Base-by-base conservation (phyloP, 2,329 filamentous ascomycete genomes). In the Epichloe sibirici region DNA sequence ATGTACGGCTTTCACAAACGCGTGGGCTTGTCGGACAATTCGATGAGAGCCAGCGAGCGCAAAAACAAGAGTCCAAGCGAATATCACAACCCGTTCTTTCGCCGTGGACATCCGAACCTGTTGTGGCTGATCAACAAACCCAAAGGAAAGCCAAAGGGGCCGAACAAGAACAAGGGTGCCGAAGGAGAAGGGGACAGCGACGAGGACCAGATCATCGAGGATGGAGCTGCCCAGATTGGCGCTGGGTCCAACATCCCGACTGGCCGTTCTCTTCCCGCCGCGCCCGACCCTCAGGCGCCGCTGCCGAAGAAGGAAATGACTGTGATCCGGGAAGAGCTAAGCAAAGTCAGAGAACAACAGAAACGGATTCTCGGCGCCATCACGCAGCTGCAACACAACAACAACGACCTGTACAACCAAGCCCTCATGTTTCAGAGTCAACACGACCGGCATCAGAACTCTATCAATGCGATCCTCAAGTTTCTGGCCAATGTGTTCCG, bases 1-100 rank as follows among this genome's bases (percentile, higher is more conserved):
- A 96, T 96, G 76, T 96, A 95, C 67, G 90, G 95, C 56, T 98
- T 98, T 63, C 93, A 98, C 75, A 98, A 98, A 74, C 85, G 88
- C 43, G 88, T 93, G 4, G 88, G 88, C 4, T 77, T 98, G 17
- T 95, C 90, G 4, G 93, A 98, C 69, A 96, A 96, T 65, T 96
- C 90, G 0, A 94, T 98, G 86, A 87, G 93, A 59, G 90, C 94
- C 5, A 96, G 90, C 65, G 93, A 97, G 71, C 85, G 90, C 56
- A 95, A 96, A 67, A 91, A 91, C 66, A 98, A 98, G 72, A 95
- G 90, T 54, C 93, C 93, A 0, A 97, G 90, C 76, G 93, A 97
- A 74, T 98, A 98, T 67, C 90, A 88, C 60, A 96, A 98, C 66
- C 89, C 89, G 9, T 98, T 90, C 71, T 98, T 98, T 71, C 88